phyloP scores from a whole-genome alignment of 2,329 filamentous ascomycete species.

The Plectosphaerella plurivora region DNA sequence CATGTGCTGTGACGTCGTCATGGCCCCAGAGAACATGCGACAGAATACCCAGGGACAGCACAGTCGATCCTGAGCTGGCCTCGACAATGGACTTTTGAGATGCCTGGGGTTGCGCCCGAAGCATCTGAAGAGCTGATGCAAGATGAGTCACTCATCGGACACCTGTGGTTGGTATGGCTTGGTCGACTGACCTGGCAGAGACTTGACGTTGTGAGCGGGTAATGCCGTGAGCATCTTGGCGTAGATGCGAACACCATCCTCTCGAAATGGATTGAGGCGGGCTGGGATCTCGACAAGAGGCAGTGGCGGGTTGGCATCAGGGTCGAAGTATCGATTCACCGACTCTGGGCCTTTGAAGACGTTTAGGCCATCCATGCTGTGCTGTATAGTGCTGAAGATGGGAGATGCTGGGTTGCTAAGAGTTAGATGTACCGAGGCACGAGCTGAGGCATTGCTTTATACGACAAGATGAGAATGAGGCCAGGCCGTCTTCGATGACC shows the following conservation, averaged over 20 bases:
- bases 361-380: conserved; percentile 25
- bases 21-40: conserved; percentile 30
- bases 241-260: conserved; percentile 57
- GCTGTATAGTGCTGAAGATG: too few species aligned
- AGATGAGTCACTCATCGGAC: background rate
- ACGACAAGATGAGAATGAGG: too few species aligned
- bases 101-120: background rate
- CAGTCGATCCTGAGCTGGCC: conserved; percentile 7
- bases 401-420: too few species aligned
- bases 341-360: conserved; percentile 52
- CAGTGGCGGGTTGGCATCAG: conserved; percentile 50
- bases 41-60: conserved; percentile 18
- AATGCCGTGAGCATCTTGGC: conserved; percentile 62
- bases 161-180: background rate
- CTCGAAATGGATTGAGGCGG: conserved; percentile 49
- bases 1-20: conserved; percentile 35
- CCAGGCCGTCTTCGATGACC: too few species aligned
- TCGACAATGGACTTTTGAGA: background rate
- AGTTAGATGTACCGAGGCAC: too few species aligned
- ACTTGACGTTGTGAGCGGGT: conserved; percentile 59
- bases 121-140: conserved; percentile 5
- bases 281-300: conserved; percentile 57
- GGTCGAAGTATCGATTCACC: conserved; percentile 53
- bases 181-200: conserved; percentile 44
- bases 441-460: too few species aligned